phyloP scores from a whole-genome alignment of 164 flowering plant genomes.

The Magnolia sinica region DNA sequence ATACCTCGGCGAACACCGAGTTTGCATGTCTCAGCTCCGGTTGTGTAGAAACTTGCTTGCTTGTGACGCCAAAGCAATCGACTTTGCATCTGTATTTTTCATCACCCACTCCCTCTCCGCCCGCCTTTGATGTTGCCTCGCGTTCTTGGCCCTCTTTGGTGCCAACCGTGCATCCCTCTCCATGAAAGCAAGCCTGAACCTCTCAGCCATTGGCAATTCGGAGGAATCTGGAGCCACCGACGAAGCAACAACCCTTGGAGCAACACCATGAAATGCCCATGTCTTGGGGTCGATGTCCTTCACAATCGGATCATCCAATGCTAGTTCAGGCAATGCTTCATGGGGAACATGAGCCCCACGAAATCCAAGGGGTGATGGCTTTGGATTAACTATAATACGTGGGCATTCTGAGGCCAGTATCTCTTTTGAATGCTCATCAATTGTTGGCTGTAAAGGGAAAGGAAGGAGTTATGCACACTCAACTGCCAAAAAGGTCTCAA shows the following conservation, averaged over 20 bases:
- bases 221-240: slow-evolving; percentile 19
- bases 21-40: slow-evolving; percentile 17
- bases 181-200: slow-evolving; percentile 82
- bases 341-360: slow-evolving; percentile 53
- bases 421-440: slow-evolving; percentile 58
- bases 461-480: not conserved
- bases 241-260: slow-evolving; percentile 15
- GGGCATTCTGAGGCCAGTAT: slow-evolving; percentile 70
- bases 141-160: slow-evolving; percentile 91
- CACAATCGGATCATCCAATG: slow-evolving; percentile 55
- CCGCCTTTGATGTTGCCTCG: slow-evolving; percentile 82
- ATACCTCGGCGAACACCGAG: not conserved
- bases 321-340: slow-evolving; percentile 52
- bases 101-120: slow-evolving; percentile 71
- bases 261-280: slow-evolving; percentile 50
- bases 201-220: slow-evolving; percentile 78
- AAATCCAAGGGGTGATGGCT: slow-evolving; percentile 59
- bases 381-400: slow-evolving; percentile 72
- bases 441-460: slow-evolving; percentile 59
- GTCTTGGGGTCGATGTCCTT: slow-evolving; percentile 67
- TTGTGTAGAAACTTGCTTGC: slow-evolving; percentile 36
- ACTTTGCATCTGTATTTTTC: slow-evolving; percentile 54
- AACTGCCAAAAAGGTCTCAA: not conserved
- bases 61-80: slow-evolving; percentile 62
- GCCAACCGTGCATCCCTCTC: slow-evolving; percentile 80